Conservation (phyloP, 495 filamentous ascomycete genomes). For the Lasiosphaeria miniovina region DNA sequence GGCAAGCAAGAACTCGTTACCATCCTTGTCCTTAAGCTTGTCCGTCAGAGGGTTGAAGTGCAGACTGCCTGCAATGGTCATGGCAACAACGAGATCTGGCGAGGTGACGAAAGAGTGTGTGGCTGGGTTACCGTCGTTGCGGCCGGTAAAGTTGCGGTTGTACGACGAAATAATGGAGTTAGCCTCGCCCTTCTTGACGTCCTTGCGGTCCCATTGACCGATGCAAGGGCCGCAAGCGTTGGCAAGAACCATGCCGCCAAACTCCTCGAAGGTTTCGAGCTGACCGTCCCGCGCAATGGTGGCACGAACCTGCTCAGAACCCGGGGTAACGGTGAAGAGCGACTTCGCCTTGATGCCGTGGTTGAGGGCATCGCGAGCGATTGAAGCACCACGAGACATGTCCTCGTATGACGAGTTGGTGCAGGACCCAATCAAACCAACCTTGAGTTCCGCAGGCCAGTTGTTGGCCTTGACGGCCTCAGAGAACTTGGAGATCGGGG, state of each 20-base stretch:
- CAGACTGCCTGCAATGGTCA: conserved; percentile 85
- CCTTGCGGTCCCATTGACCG: conserved; percentile 89
- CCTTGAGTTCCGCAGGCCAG: conserved; percentile 97
- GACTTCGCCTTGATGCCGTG: conserved; percentile 94
- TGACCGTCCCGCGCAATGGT: conserved; percentile 95
- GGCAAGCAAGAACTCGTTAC: conserved; percentile 90
- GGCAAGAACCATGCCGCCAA: conserved; percentile 91
- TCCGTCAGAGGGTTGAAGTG: conserved; percentile 98
- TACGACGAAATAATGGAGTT: conserved; percentile 54
- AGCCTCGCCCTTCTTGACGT: conserved; percentile 93
- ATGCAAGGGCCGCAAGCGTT: conserved; percentile 86
- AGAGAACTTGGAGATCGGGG: conserved; percentile 95
- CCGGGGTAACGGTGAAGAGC: conserved; percentile 91
- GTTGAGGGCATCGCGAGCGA: conserved; percentile 89
- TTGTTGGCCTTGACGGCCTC: conserved; percentile 89
- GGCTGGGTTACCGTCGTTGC: conserved; percentile 98
- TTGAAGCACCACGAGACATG: conserved; percentile 92
- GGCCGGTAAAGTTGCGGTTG: conserved; percentile 92
- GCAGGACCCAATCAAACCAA: conserved; percentile 95
- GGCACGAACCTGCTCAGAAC: conserved; percentile 96
- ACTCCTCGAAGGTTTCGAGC: conserved; percentile 94
- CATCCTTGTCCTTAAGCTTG: conserved; percentile 90
- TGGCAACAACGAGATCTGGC: conserved; percentile 92
- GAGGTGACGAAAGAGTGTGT: conserved; percentile 98
- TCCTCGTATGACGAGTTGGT: conserved; percentile 99